These are phyloP conservation scores for Epichloe sp. DNA, from an alignment of 2,329 filamentous ascomycete species.

Conservation along the genomic window DNA sequence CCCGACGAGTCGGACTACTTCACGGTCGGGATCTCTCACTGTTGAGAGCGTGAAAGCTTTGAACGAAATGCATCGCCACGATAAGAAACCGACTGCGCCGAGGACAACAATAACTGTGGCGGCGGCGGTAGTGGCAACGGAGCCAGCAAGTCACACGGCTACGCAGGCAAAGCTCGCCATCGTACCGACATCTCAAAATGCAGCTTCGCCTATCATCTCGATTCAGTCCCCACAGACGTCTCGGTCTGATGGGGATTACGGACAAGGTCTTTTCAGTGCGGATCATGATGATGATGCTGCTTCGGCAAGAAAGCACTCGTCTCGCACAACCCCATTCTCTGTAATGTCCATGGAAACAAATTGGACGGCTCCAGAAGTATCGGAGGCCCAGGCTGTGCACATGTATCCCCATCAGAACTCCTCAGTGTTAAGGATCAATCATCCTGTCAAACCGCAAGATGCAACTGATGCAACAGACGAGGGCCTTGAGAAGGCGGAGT, in stretches of 20 bases:
- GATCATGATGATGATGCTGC: slow-evolving; percentile 42
- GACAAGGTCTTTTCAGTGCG: slow-evolving; percentile 23
- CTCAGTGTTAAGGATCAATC: slow-evolving; percentile 47
- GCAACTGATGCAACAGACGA: slow-evolving; percentile 23
- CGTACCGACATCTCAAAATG: not conserved
- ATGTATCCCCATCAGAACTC: slow-evolving; percentile 53
- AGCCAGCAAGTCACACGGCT: not conserved
- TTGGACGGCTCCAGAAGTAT: slow-evolving; percentile 47
- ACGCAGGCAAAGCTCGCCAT: not conserved
- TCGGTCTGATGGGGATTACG: not conserved
- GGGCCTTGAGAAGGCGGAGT: slow-evolving; percentile 10
- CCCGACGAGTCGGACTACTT: slow-evolving; percentile 45
- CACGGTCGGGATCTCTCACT: slow-evolving; percentile 23
- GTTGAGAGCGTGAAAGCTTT: slow-evolving; percentile 45
- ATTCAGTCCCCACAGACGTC: not conserved
- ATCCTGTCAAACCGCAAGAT: slow-evolving; percentile 37
- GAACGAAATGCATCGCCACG: slow-evolving; percentile 23
- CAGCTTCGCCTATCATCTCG: not conserved
- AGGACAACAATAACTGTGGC: not conserved
- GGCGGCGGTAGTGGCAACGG: not conserved
- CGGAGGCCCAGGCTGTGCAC: slow-evolving; percentile 47
- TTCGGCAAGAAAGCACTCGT: slow-evolving; percentile 38
- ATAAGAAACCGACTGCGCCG: not conserved
- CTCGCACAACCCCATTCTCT: slow-evolving; percentile 50
- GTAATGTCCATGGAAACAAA: slow-evolving; percentile 47